These are phyloP conservation scores for Stemphylium beticola DNA, from an alignment of 2,329 filamentous ascomycete species.

Conservation along the genomic window DNA sequence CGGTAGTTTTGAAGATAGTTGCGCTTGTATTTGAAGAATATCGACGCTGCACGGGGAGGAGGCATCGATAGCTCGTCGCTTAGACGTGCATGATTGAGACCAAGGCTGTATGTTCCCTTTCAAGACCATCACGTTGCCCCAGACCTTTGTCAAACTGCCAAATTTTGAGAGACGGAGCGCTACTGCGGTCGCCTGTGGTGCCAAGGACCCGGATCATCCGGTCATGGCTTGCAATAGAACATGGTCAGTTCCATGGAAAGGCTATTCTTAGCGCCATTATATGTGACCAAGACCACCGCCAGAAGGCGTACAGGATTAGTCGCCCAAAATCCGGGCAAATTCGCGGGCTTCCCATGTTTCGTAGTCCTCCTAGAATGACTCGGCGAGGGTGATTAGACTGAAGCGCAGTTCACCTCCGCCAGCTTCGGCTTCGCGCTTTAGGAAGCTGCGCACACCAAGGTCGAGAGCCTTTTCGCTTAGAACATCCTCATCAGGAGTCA, in stretches of 20 bases:
- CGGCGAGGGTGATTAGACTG: slow-evolving; percentile 66
- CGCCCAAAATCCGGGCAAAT: neutral
- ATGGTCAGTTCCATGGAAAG: neutral
- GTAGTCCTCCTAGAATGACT: slow-evolving; percentile 53
- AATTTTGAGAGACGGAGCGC: neutral
- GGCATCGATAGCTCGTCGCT: slow-evolving; percentile 17
- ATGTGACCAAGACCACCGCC: no score
- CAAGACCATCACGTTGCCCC: neutral
- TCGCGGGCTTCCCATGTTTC: neutral
- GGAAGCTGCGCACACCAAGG: slow-evolving; percentile 68
- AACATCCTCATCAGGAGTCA: slow-evolving; percentile 55
- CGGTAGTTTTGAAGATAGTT: neutral
- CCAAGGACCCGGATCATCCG: neutral
- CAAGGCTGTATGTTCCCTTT: neutral
- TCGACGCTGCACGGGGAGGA: slow-evolving; percentile 29
- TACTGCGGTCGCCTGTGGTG: neutral
- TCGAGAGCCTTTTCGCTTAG: slow-evolving; percentile 74
- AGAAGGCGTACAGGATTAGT: neutral
- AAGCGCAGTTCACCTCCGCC: slow-evolving; percentile 67
- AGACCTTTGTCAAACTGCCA: neutral
- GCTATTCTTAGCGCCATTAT: neutral
- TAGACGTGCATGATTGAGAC: slow-evolving; percentile 23
- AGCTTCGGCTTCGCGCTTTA: slow-evolving; percentile 62
- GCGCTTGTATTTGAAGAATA: neutral
- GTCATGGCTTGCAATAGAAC: neutral